These are phyloP conservation scores for Cyberlindnera suaveolens DNA, from an alignment of 805 yeast genomes.

Conservation along the genomic window DNA sequence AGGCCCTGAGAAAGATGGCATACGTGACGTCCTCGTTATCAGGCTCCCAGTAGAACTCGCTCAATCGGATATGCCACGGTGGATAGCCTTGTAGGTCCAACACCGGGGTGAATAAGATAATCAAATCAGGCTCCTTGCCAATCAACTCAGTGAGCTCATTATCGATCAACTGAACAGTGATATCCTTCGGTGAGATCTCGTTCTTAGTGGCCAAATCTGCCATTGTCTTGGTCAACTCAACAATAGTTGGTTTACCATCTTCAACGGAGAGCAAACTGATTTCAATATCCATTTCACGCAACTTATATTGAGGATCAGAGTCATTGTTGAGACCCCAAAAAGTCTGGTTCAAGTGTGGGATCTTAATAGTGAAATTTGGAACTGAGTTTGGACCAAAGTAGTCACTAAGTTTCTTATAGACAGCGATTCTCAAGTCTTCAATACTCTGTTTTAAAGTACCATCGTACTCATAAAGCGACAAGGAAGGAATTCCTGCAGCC, in stretches of 20 bases:
- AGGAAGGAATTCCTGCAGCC: slow-evolving; percentile 74
- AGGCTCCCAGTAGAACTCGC: slow-evolving; percentile 87
- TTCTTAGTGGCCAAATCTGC: slow-evolving; percentile 62
- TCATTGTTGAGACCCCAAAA: slow-evolving; percentile 34
- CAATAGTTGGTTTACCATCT: slow-evolving; percentile 89
- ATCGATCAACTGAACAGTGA: slow-evolving; percentile 71
- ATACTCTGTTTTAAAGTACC: slow-evolving; percentile 58
- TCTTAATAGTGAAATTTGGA: slow-evolving; percentile 55
- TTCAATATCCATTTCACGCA: slow-evolving; percentile 43
- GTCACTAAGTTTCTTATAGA: slow-evolving; percentile 51
- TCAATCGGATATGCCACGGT: slow-evolving; percentile 93
- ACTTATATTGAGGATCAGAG: slow-evolving; percentile 28
- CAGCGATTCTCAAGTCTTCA: slow-evolving; percentile 48
- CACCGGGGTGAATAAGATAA: slow-evolving; percentile 78
- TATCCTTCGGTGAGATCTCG: slow-evolving; percentile 57
- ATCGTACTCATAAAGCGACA: slow-evolving; percentile 73
- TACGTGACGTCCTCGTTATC: slow-evolving; percentile 78
- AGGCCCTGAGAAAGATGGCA: slow-evolving; percentile 75
- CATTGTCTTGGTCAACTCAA: slow-evolving; percentile 81
- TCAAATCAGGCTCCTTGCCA: slow-evolving; percentile 88
- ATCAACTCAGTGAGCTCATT: slow-evolving; percentile 67
- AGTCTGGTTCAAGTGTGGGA: slow-evolving; percentile 60
- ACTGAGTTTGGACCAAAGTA: slow-evolving; percentile 69
- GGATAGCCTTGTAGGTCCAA: slow-evolving; percentile 92
- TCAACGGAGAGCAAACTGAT: slow-evolving; percentile 61